Evolutionary conservation across 1,284 basidiomycete species (phyloP), one percentile per base, ranked within the genome.

Genomic region (Flammula alnicola): DNA sequence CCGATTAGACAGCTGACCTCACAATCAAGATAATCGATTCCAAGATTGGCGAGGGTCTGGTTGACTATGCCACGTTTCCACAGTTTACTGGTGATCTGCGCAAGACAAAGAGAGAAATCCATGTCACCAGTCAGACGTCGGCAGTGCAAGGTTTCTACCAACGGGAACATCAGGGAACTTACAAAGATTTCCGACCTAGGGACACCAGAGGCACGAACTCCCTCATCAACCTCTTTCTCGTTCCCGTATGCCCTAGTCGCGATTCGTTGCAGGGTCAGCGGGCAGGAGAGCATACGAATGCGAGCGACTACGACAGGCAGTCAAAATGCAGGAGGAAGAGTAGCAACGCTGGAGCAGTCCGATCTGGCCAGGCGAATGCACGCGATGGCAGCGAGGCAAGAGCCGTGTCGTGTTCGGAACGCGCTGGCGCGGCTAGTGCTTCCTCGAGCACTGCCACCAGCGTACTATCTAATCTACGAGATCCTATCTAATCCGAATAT

Each of bases 171-270:
- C 23, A 25, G 20, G 29, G 17, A 40, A 70, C 79, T 78, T 60
- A 95, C 83, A 68, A 91, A 95, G 55, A 96, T 79, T 54, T 95
- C 87, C 35, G 81, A 79, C 55, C 93, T 81, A 44, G 85, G 83
- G 17, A 95, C 80, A 26, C 91, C 92, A 44, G 86, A 87, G 36
- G 78, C 79, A 61, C 78, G 82, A 69, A 96, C 85, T 14, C 92
- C 93, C 57, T 87, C 79, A 9, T 91, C 93, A 20, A 96, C 92
- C 63, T 91, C 86, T 62, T 86, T 83, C 69, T 96, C 90, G 62
- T 92, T 92, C 51, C 81, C 79, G 59, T 88, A 86, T 5, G 66
- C 75, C 80, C 81, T 82, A 22, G 14, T 19, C 38, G 38, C 9
- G 38, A 23, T 11, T 17, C 14, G 54, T 53, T 35, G 61, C 47